Base-by-base conservation (phyloP, 768 basidiomycete species). In the Coprinopsis strossmayeri region DNA sequence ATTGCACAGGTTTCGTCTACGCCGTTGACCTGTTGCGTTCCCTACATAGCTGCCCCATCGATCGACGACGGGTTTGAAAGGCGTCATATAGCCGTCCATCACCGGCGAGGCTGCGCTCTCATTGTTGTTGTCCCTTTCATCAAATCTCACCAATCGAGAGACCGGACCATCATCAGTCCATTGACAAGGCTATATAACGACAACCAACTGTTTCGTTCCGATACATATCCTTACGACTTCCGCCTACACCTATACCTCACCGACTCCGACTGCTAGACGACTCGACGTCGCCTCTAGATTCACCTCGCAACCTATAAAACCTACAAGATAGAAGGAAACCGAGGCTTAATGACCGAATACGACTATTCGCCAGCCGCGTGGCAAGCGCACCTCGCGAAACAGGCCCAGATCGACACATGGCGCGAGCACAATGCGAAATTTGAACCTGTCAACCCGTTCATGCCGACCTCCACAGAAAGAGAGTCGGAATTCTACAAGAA, bases 401-500 rank as follows among this genome's bases (percentile, higher is more conserved):
- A 27, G 5, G 34, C 30, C 11, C 3, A 25, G 17, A 37, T 46
- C 34, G 45, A 18, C n/a, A 9, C 21, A 34, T 46, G 45, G 45
- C 21, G 26, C 23, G 21, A 17, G 3, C 10, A 48, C 23, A 30
- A 32, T 24, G 5, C 46, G 11, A 15, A 5, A 10, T 15, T 12
- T 23, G 9, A 38, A 38, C 46, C 35, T 12, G 37, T 26, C 34
- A 48, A 48, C 37, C 46, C 46, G 4, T 48, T 48, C 37, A 11
- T 48, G n/a, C 25, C 21, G 3, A 26, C 35, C 26, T 5, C 7
- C 10, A 3, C 5, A 23, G 44, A 4, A 7, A 23, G 24, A 17
- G 46, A 38, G 5, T 25, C 35, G 9, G 46, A 48, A 17, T 48
- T 48, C 26, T 48, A 48, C 37, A 32, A 45, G 43, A 42, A 42